These are phyloP conservation scores for Uronychia setigera DNA, from an alignment of 73 alveolate genomes.

Conservation along the genomic window DNA sequence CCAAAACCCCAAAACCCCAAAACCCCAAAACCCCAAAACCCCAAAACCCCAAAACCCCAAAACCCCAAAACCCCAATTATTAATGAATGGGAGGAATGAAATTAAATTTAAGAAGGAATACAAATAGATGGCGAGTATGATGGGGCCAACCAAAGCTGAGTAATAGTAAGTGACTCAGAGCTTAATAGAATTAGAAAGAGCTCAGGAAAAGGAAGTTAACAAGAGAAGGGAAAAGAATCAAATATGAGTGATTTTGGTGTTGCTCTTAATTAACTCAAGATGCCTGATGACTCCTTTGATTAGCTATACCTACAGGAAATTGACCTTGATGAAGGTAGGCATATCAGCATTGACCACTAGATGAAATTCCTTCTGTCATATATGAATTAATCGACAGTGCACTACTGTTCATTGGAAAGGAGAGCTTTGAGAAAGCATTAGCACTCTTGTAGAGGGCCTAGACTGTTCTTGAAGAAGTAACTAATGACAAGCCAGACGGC, in stretches of 20 bases:
- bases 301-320: constrained; percentile 31
- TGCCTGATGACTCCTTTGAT: constrained; percentile 46
- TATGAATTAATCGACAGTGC: constrained; percentile 70
- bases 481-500: constrained; percentile 31
- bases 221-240: neutral
- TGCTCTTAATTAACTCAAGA: neutral
- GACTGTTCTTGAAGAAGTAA: constrained; percentile 54
- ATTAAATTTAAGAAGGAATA: no score
- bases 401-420: constrained; percentile 56
- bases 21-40: no score
- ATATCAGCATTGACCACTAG: neutral
- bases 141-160: no score
- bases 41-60: no score
- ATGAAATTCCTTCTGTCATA: constrained; percentile 61
- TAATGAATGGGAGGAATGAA: no score
- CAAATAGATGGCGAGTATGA: no score
- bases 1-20: no score
- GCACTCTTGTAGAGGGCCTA: constrained; percentile 59
- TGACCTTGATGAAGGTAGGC: constrained; percentile 56
- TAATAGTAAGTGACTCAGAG: no score
- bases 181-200: no score
- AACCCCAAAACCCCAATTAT: no score
- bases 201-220: no score
- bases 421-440: constrained; percentile 62
- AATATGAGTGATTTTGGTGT: constrained; percentile 40